Base-by-base conservation (phyloP, 805 yeast genomes). In the Yamadazyma kitorensis region DNA sequence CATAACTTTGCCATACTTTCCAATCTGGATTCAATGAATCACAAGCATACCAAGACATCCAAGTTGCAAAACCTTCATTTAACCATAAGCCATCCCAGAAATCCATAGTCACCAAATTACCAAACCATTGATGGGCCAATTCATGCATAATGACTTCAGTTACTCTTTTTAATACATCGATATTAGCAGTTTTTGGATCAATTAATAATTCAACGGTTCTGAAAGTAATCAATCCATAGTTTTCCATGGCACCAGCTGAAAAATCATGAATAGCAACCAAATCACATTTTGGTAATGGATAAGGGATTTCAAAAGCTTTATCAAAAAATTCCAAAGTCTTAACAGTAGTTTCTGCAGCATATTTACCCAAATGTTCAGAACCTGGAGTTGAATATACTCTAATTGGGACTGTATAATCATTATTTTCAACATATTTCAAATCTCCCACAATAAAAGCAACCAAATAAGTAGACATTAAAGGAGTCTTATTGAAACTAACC, bases 1-100 rank as follows among this genome's bases (percentile, higher is more conserved):
- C 93, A 52, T 85, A 87, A 33, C 79, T 76, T 59, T 86, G 85
- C 86, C 87, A 85, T 24, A 85, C 91, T 52, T 82, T 81, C 91
- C 93, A 85, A 44, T 83, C 87, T 18, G 93, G 93, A 59, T 75
- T 78, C 52, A 83, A 72, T 29, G 78, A 61, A 61, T 84, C 80
- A 57, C 86, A 80, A 7, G 89, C 82, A 54, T 76, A 81, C 88
- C 91, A 85, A 4, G 91, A 84, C 82, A 82, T 83, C 86, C 91
- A 85, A 34, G 94, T 85, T 31, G 95, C 95, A 49, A 85, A 86
- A 29, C 93, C 91, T 65, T 85, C 95, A 55, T 85, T 85, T 49
- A 85, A 73, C 91, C 93, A 85, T 51, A 85, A 72, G 45, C 86
- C 91, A 59, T 83, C 86, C 95, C 95, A 85, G 82, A 86, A 85